Base-by-base conservation (phyloP, 306 rosid species). In the Rosa chinensis region DNA sequence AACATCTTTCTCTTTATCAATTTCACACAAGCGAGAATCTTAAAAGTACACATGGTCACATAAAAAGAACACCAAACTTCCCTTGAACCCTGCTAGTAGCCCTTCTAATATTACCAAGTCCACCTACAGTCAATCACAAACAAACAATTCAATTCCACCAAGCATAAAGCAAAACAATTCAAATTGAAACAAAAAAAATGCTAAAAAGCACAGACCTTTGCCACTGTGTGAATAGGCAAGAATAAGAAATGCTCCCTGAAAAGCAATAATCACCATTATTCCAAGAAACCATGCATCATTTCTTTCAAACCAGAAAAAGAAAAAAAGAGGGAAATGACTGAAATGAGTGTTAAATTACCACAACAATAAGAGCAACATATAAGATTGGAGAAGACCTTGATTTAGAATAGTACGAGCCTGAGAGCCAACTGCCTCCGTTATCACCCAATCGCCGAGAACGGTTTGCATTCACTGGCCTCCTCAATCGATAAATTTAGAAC, bases 21-120 rank as follows among this genome's bases (percentile, higher is more conserved):
- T 28, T 32, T 49, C 25, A 28, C 61, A 17, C 28, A 52, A 52
- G 45, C 10, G 4, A 72, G 18, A 53, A 18, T 59, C 35, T 59
- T 21, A 10, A 59, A 1, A 59, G 5, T 10, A 59, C 9, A 55
- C 62, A 55, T 12, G 18, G 2, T 49, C 18, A 12, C 1, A 6
- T 14, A n/a, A 61, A 73, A 28, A 35, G 14, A 25, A 8, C 10
- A 20, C 2, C 20, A 74, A 69, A 47, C 40, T 68, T 83, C 28
- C 97, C 97, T 90, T 89, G 90, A 80, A 87, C 83, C 87, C 87
- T 80, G 87, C 84, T 84, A 66, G 82, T 75, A 64, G 83, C 72
- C 13, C 88, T 2, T 32, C 2, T 2, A 32, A 32, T 56, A 63
- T 68, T 49, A 50, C 85, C 86, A 71, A 45, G 23, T 75, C 90